Base-by-base conservation (phyloP, 2,329 filamentous ascomycete genomes). In the Nemania sp. region DNA sequence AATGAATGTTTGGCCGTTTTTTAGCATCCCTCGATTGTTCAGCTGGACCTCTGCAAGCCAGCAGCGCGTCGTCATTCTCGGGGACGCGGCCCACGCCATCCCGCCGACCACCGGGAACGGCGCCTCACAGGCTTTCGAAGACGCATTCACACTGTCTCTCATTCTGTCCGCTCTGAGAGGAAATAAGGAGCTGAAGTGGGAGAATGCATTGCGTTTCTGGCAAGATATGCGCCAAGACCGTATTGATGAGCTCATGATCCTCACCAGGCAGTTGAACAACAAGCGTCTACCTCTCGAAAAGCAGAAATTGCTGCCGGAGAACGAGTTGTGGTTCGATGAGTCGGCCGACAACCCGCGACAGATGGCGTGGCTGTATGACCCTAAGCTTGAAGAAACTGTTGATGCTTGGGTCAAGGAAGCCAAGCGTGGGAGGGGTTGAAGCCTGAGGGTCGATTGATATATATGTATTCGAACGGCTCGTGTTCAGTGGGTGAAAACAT, bases 211-310 rank as follows among this genome's bases (percentile, higher is more conserved):
- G 6, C n/a, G 41, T 2, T 64, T 61, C 36, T 66, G 64, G 64
- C 64, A 66, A 59, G 44, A 50, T 39, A 60, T 60, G 26, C 59
- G 64, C 24, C 62, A 64, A 44, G 57, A 49, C 12, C 61, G 64
- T 20, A 57, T 66, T 8, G 62, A 64, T 36, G 40, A 52, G 5
- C 59, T 66, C 17, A 23, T 64, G 6, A 58, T 54, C 19, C 53
- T 54, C 33, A 60, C 47, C 15, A 62, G 36, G 57, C 59, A 49
- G 48, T 54, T 56, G 17, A 64, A 60, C 46, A 63, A 56, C 52
- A 64, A 59, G 28, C 56, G 58, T 12, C 11, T 59, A 34, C 62
- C 52, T 34, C 57, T 57, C 3, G 57, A 66, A 57, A 64, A 66
- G 59, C 66, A 64, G 62, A 56, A 57, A 54, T 54, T 49, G 17